Evolutionary conservation across 192 early-diverging fungal species (phyloP).

Genomic region (Podila clonocystis): DNA sequence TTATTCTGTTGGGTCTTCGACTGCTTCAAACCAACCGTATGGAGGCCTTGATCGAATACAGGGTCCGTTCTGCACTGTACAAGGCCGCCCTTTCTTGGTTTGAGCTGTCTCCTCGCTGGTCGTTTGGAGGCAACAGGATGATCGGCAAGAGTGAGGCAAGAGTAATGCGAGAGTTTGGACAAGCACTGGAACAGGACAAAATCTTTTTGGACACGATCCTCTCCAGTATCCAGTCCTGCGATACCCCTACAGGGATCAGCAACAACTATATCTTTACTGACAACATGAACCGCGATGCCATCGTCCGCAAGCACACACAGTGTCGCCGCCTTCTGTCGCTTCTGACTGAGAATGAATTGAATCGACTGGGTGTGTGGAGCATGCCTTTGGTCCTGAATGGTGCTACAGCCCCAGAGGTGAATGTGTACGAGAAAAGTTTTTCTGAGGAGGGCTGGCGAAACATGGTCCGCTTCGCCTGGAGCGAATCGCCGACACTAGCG

Average conservation of each 20-base stretch:
- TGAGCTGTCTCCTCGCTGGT: constrained; percentile 75
- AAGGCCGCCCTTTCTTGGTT: constrained; percentile 86
- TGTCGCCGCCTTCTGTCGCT: constrained; percentile 77
- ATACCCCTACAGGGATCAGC: background rate
- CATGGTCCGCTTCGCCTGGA: constrained; percentile 85
- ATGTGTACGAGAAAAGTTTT: constrained; percentile 39
- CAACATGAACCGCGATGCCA: constrained; percentile 63
- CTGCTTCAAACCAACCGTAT: constrained; percentile 72
- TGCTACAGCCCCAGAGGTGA: constrained; percentile 11
- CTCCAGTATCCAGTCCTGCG: constrained; percentile 35
- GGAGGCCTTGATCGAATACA: constrained; percentile 73
- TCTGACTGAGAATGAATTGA: constrained; percentile 90
- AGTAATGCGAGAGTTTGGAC: constrained; percentile 70
- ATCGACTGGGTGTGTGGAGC: constrained; percentile 83
- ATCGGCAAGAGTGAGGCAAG: constrained; percentile 66
- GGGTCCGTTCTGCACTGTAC: constrained; percentile 73
- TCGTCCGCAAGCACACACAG: constrained; percentile 56
- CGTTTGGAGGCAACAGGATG: constrained; percentile 78
- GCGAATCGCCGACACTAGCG: constrained; percentile 78
- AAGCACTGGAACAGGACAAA: constrained; percentile 69
- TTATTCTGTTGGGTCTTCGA: constrained; percentile 80
- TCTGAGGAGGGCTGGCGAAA: constrained; percentile 75
- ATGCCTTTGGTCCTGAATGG: constrained; percentile 62
- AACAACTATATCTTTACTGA: constrained; percentile 29
- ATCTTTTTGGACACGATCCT: constrained; percentile 60